Percentiles rank a stretch among this genome's conserved stretches.
These are phyloP conservation scores for Ceratonia siliqua DNA, from an alignment of 306 rosid genomes.

Conservation along the genomic window DNA sequence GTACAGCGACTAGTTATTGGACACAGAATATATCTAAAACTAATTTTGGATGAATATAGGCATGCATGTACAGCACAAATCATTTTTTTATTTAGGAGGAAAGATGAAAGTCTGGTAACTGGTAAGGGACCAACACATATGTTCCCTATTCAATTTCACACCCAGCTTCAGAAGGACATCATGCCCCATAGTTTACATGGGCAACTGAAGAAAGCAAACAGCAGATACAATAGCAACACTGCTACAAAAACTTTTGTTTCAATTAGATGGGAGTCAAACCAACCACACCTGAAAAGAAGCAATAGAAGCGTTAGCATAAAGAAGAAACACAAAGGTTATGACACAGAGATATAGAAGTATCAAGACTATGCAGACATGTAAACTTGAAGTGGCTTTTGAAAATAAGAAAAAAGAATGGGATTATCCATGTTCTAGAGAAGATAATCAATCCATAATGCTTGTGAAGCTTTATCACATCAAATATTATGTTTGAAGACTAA, in stretches of 20 bases:
- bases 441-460: not conserved
- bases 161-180: slow-evolving; percentile 29
- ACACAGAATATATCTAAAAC: not conserved
- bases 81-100: slow-evolving; percentile 31
- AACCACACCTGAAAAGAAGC: slow-evolving; percentile 69
- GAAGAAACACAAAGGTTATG: slow-evolving; percentile 1
- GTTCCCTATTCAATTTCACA: slow-evolving; percentile 26
- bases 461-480: slow-evolving; percentile 17
- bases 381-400: slow-evolving; percentile 16
- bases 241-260: slow-evolving; percentile 19
- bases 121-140: not conserved
- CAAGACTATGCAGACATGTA: slow-evolving; percentile 7
- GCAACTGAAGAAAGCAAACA: slow-evolving; percentile 21
- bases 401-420: not conserved
- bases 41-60: not conserved
- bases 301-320: not conserved
- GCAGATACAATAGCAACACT: slow-evolving; percentile 27
- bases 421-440: not conserved
- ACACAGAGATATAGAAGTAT: not conserved
- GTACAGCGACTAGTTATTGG: not conserved
- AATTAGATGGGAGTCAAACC: slow-evolving; percentile 70
- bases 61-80: slow-evolving; percentile 29
- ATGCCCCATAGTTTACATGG: slow-evolving; percentile 32
- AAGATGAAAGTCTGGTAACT: not conserved
- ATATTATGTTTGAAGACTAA: not conserved